These are phyloP conservation scores for Pachysandra terminalis DNA, from an alignment of 164 flowering plant species.

Conservation along the genomic window DNA sequence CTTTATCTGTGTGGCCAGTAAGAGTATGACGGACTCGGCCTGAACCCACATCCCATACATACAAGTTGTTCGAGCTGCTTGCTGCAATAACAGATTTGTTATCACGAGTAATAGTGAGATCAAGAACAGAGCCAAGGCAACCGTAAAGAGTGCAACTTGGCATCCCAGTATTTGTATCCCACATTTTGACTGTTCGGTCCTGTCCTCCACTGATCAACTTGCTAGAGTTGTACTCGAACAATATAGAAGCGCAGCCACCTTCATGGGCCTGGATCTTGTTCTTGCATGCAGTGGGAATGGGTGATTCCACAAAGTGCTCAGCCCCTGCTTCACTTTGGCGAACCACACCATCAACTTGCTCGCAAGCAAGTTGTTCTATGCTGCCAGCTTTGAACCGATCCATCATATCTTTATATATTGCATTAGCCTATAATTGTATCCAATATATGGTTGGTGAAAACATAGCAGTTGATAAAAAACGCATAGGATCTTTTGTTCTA, in stretches of 20 bases:
- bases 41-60: constrained; percentile 80
- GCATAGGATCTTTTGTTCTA: too few relatives aligned
- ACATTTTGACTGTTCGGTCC: constrained; percentile 70
- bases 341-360: constrained; percentile 93
- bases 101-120: constrained; percentile 75
- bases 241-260: constrained; percentile 80
- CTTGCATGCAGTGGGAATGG: constrained; percentile 58
- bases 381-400: constrained; percentile 60
- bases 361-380: constrained; percentile 66
- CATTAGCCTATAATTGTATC: constrained; percentile 57
- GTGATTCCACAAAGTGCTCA: constrained; percentile 56
- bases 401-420: constrained; percentile 68
- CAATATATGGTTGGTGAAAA: neutral
- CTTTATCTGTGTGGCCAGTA: constrained; percentile 92
- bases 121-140: constrained; percentile 87
- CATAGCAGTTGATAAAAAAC: neutral
- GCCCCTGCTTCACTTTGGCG: constrained; percentile 85
- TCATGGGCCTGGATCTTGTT: constrained; percentile 76
- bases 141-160: constrained; percentile 53
- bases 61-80: constrained; percentile 83
- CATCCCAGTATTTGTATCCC: constrained; percentile 79
- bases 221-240: constrained; percentile 66
- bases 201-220: constrained; percentile 89
- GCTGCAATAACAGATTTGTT: constrained; percentile 78
- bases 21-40: constrained; percentile 83